Base-by-base conservation (phyloP, 192 early-diverging fungal species). In the Coemansia sp. region DNA sequence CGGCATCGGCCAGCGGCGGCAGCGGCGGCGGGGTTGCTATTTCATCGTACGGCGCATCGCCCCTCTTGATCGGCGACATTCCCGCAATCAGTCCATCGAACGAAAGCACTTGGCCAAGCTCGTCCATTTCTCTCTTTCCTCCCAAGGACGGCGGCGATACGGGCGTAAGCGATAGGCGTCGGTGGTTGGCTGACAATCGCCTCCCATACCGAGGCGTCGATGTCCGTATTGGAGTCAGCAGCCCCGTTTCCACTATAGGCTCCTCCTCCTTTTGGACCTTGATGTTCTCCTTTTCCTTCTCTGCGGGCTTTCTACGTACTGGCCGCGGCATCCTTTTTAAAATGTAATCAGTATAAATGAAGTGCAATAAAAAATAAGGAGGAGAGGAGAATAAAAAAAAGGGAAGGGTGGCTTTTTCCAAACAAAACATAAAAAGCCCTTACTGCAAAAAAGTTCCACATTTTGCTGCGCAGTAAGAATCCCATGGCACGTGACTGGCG, bases 71-170 rank as follows among this genome's bases (percentile, higher is more conserved):
- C 5, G 76, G 76, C 67, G 76, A 78, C 33, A 78, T 57, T 14
- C 71, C 71, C 30, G 67, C 76, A n/a, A 78, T 63, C 39, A 78
- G 55, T 4, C 63, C 76, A 34, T 73, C 71, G 43, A 70, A 73
- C 8, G 72, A 49, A n/a, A 53, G 45, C 20, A 65, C 15, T 5
- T 56, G 7, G 48, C 60, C 62, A 18, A 46, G 38, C 45, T 15
- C 63, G 39, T 12, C 39, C 5, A 55, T 55, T 26, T 11, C 12
- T 55, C 30, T 55, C 11, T 55, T 15, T 30, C 30, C 30, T 30
- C 30, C 30, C 30, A 30, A 30, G n/a, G n/a, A n/a, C 30, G 3
- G 3, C 1, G 30, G 30, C 30, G 30, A 30, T 30, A 30, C 30
- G 30, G 30, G 30, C 16, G 12, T 53, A 7, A 16, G 55, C 26